These are phyloP conservation scores for Penicillium tannophilum DNA, from an alignment of 495 filamentous ascomycete species.

Conservation along the genomic window DNA sequence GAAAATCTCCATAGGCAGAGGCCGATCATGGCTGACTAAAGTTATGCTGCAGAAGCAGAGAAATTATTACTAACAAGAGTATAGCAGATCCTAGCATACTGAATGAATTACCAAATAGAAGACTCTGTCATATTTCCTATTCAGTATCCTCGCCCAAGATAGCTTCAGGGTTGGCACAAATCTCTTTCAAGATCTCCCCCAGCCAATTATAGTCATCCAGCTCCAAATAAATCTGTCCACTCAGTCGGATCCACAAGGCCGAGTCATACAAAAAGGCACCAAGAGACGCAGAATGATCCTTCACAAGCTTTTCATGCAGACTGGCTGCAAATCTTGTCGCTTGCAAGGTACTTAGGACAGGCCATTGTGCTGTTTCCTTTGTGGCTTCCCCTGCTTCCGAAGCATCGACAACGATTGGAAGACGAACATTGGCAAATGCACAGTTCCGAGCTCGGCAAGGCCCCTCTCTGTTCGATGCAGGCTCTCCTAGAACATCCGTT, in stretches of 20 bases:
- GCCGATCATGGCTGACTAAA: not conserved
- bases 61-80: too few relatives aligned
- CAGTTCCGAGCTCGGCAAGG: not conserved
- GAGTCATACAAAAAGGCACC: constrained; percentile 51
- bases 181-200: constrained; percentile 53
- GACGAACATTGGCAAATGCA: not conserved
- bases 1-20: not conserved
- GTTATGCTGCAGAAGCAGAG: too few relatives aligned
- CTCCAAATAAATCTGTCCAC: constrained; percentile 76
- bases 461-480: not conserved
- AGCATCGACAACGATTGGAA: not conserved
- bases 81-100: too few relatives aligned
- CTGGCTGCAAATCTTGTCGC: not conserved
- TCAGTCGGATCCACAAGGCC: constrained; percentile 64
- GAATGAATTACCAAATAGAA: too few relatives aligned
- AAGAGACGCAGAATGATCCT: constrained; percentile 50
- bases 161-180: constrained; percentile 40
- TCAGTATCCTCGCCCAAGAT: not conserved
- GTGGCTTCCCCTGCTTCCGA: not conserved
- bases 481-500: not conserved
- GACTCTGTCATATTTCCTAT: not conserved
- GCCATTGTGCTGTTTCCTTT: not conserved
- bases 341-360: not conserved
- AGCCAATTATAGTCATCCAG: constrained; percentile 70
- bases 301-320: not conserved